Percentiles rank a stretch among this genome's conserved stretches.
Conservation (phyloP, 164 flowering plant species). For the Umbellularia californica region DNA sequence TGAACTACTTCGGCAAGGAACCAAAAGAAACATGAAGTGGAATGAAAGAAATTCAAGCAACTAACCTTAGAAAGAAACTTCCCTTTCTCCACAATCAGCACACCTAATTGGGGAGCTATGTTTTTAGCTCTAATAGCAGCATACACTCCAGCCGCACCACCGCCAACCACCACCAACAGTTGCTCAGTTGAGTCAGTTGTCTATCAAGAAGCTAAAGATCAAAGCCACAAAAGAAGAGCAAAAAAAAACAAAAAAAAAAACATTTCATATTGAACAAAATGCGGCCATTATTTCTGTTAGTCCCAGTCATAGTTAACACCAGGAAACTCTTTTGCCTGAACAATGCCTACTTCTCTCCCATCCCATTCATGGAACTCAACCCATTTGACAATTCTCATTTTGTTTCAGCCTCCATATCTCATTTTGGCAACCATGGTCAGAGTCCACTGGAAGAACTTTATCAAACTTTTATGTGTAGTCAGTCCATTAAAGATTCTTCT, state of each 20-base stretch:
- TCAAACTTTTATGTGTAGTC: too few species aligned
- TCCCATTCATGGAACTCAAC: too few species aligned
- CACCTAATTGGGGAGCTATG: constrained; percentile 59
- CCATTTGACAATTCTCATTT: too few species aligned
- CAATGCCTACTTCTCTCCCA: too few species aligned
- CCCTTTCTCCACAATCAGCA: constrained; percentile 81
- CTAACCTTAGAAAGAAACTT: constrained; percentile 80
- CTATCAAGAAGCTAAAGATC: not conserved
- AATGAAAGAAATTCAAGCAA: not conserved
- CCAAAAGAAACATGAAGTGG: not conserved
- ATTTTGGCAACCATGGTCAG: too few species aligned
- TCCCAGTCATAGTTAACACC: not conserved
- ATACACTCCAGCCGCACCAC: constrained; percentile 78
- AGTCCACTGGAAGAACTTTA: too few species aligned
- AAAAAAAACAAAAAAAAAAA: not conserved
- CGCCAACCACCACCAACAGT: constrained; percentile 17
- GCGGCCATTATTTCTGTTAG: not conserved
- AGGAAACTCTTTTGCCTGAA: too few species aligned
- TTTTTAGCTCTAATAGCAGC: constrained; percentile 80
- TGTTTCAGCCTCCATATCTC: too few species aligned
- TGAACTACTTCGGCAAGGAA: not conserved
- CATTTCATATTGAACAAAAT: not conserved
- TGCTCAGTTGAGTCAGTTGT: constrained; percentile 4
- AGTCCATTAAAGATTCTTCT: too few species aligned
- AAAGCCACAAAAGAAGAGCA: not conserved